Evolutionary conservation across 352 stramenopile species (phyloP).

Genomic region (Globisporangium viniferum): DNA sequence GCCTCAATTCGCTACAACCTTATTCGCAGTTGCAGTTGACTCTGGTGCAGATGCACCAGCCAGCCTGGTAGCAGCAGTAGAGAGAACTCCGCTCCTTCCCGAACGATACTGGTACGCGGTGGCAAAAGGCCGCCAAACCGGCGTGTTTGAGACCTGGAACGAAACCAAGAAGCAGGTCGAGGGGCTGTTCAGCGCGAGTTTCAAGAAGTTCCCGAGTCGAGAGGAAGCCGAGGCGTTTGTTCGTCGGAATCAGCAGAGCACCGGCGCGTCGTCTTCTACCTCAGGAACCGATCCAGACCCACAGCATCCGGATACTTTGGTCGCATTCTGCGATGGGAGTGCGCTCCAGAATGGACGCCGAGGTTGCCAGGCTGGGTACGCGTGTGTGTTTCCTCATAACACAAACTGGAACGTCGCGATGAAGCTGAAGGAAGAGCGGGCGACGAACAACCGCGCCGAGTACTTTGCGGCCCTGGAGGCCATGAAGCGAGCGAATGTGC

Average conservation of each 20-base stretch:
- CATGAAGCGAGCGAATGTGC: constrained; percentile 62
- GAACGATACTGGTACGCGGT: constrained; percentile 49
- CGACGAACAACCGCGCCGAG: constrained; percentile 34
- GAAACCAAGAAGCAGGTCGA: constrained; percentile 57
- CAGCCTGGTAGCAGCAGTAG: neutral
- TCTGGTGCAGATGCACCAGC: neutral
- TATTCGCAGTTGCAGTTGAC: neutral
- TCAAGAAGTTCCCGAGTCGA: constrained; percentile 53
- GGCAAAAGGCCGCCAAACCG: constrained; percentile 43
- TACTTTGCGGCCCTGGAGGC: constrained; percentile 32
- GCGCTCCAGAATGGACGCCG: constrained; percentile 58
- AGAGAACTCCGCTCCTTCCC: neutral
- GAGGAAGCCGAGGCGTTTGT: neutral
- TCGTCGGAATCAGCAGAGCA: constrained; percentile 12
- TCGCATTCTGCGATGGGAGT: constrained; percentile 80
- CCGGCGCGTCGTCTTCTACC: neutral
- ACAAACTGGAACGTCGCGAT: constrained; percentile 59
- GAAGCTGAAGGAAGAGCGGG: constrained; percentile 36
- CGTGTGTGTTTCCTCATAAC: constrained; percentile 73
- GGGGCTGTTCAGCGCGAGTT: constrained; percentile 45
- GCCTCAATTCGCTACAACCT: neutral
- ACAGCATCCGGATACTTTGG: constrained; percentile 42
- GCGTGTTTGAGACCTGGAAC: constrained; percentile 52
- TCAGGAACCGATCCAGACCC: constrained; percentile 38
- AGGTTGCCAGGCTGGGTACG: constrained; percentile 56